Conservation (phyloP, 2,329 filamentous ascomycete species). For the Trichoderma endophyticum region DNA sequence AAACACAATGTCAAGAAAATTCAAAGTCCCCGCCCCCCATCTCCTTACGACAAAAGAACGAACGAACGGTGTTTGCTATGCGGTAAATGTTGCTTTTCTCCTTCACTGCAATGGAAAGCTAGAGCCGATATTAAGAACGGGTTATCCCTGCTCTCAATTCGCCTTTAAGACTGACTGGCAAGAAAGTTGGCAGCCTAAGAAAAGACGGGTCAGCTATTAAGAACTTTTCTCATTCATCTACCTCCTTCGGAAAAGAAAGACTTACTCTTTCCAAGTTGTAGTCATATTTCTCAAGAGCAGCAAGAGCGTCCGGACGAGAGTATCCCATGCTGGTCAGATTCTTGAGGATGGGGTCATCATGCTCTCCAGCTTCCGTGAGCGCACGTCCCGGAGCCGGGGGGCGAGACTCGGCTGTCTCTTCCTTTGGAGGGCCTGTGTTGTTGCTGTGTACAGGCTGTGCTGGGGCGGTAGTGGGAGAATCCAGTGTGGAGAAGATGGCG, state of each 20-base stretch:
- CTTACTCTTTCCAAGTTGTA: conserved; percentile 93
- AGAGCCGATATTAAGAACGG: neutral
- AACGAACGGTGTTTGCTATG: conserved; percentile 11
- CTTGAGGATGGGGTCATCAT: conserved; percentile 90
- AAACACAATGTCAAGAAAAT: conserved; percentile 10
- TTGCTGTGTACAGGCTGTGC: conserved; percentile 19
- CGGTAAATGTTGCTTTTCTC: neutral
- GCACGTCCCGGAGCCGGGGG: conserved; percentile 55
- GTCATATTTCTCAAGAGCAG: conserved; percentile 88
- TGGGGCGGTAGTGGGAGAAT: conserved; percentile 46
- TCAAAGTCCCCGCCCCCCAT: neutral
- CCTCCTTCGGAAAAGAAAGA: conserved; percentile 19
- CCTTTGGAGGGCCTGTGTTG: neutral
- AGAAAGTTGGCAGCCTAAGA: conserved; percentile 52
- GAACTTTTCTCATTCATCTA: neutral
- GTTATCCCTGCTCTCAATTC: neutral
- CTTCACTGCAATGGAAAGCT: neutral
- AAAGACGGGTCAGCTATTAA: neutral
- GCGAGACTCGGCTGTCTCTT: conserved; percentile 25
- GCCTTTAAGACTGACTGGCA: conserved; percentile 50
- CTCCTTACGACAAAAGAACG: conserved; percentile 14
- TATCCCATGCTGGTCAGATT: conserved; percentile 90
- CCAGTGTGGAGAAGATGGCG: conserved; percentile 81
- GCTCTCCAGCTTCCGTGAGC: conserved; percentile 68
- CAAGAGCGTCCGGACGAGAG: conserved; percentile 66